Conservation (phyloP, 495 filamentous ascomycete species). For the Penicillium bovifimosum region DNA sequence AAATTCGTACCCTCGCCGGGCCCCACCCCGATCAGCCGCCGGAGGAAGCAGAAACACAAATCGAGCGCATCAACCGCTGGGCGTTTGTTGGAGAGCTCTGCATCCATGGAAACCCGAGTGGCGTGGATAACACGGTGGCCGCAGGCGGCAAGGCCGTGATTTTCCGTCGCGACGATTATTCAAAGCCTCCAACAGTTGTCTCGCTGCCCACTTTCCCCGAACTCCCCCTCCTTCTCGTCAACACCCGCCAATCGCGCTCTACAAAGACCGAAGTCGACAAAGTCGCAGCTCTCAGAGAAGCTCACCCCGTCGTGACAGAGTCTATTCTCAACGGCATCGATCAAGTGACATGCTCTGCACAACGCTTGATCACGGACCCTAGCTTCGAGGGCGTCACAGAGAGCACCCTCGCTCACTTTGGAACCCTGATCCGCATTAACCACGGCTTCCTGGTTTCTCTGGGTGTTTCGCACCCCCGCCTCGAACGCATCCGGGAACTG, state of each 20-base stretch:
- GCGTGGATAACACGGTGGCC: conserved; percentile 96
- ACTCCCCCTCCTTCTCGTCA: conserved; percentile 80
- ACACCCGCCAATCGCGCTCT: conserved; percentile 77
- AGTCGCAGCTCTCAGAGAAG: conserved; percentile 63
- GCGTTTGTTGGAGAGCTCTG: conserved; percentile 95
- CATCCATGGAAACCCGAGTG: conserved; percentile 93
- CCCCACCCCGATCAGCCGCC: conserved; percentile 84
- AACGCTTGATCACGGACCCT: conserved; percentile 59
- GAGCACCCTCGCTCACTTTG: conserved; percentile 60
- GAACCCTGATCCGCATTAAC: conserved; percentile 85
- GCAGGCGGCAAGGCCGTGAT: conserved; percentile 88
- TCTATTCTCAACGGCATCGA: conserved; percentile 79
- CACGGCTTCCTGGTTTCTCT: conserved; percentile 83
- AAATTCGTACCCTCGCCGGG: conserved; percentile 78
- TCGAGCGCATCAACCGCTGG: conserved; percentile 95
- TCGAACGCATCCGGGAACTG: conserved; percentile 88
- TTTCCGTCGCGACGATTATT: conserved; percentile 76
- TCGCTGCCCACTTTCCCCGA: conserved; percentile 81
- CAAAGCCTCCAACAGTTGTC: conserved; percentile 68
- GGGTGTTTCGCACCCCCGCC: conserved; percentile 86
- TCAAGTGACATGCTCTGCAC: conserved; percentile 67
- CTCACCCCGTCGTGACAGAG: conserved; percentile 66
- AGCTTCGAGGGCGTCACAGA: conserved; percentile 56
- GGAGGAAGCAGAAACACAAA: conserved; percentile 72
- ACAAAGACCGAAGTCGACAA: conserved; percentile 82